Percentiles rank a stretch among this genome's conserved stretches.
These are phyloP conservation scores for Volvox africanus DNA, from an alignment of 139 green algal genomes.

Conservation along the genomic window DNA sequence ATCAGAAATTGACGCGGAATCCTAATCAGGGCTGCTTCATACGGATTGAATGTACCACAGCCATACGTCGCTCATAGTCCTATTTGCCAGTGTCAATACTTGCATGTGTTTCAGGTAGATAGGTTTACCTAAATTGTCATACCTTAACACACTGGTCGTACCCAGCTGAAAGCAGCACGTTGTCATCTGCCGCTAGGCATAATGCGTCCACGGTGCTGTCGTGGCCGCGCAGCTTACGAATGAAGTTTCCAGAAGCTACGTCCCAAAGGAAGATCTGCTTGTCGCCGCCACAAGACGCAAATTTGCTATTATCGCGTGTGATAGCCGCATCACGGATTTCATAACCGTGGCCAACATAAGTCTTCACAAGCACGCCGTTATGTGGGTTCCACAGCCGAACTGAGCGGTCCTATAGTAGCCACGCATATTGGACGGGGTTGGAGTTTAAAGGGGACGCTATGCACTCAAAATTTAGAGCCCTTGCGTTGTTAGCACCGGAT, in stretches of 20 bases:
- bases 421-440: too few relatives aligned
- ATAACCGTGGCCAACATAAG: constrained; percentile 90
- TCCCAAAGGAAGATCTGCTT: constrained; percentile 94
- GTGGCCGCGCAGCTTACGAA: constrained; percentile 93
- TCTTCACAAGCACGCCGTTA: constrained; percentile 84
- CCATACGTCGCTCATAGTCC: too few relatives aligned
- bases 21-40: too few relatives aligned
- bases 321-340: constrained; percentile 87
- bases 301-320: constrained; percentile 88
- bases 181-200: constrained; percentile 73
- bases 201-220: constrained; percentile 87
- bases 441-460: too few relatives aligned
- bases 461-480: too few relatives aligned
- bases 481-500: background rate
- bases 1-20: too few relatives aligned
- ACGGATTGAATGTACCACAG: background rate
- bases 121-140: too few relatives aligned
- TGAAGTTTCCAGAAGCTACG: constrained; percentile 83
- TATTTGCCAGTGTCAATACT: too few relatives aligned
- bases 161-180: constrained; percentile 85
- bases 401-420: constrained; percentile 83
- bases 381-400: constrained; percentile 91
- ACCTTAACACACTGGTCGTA: constrained; percentile 90
- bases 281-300: constrained; percentile 93
- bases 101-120: too few relatives aligned